Evolutionary conservation across 108 stramenopile genomes (phyloP).

Genomic region (Nannochloropsis gaditana): DNA sequence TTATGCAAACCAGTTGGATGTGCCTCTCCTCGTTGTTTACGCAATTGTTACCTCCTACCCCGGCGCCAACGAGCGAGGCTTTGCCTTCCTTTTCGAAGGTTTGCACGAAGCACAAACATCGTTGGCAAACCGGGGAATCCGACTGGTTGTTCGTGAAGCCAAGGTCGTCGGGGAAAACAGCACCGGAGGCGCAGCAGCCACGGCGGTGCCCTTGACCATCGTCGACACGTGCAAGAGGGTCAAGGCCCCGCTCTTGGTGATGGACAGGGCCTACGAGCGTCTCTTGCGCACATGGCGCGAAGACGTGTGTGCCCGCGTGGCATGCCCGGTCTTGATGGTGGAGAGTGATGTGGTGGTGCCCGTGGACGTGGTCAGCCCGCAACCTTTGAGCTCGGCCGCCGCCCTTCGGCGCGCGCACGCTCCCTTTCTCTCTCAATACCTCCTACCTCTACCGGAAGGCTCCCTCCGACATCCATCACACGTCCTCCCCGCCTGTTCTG

Average conservation of each 20-base stretch:
- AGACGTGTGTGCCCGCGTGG: background rate
- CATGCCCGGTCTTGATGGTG: conserved; percentile 21
- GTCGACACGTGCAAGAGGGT: background rate
- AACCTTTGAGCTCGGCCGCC: background rate
- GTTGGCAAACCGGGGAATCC: background rate
- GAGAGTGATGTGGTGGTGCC: conserved; percentile 28
- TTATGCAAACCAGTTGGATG: background rate
- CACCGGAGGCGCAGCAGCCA: background rate
- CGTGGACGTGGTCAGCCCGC: background rate
- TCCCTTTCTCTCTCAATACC: background rate
- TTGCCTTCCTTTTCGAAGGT: conserved; percentile 9
- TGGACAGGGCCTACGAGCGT: conserved; percentile 21
- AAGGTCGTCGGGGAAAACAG: background rate
- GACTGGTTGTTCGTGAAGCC: background rate
- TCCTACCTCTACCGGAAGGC: background rate
- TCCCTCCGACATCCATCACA: background rate
- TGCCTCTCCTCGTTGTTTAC: background rate
- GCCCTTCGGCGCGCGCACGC: background rate
- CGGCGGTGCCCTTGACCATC: background rate
- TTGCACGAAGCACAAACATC: background rate
- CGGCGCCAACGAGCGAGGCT: background rate
- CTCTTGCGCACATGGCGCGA: conserved; percentile 20
- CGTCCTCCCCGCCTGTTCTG: background rate
- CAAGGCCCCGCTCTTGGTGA: conserved; percentile 18
- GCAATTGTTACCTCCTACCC: conserved; percentile 6